A percentile compares a stretch with the other conserved stretches of the same genome.
phyloP scores from a whole-genome alignment of 345 rosid genomes.

The Microcos paniculata region DNA sequence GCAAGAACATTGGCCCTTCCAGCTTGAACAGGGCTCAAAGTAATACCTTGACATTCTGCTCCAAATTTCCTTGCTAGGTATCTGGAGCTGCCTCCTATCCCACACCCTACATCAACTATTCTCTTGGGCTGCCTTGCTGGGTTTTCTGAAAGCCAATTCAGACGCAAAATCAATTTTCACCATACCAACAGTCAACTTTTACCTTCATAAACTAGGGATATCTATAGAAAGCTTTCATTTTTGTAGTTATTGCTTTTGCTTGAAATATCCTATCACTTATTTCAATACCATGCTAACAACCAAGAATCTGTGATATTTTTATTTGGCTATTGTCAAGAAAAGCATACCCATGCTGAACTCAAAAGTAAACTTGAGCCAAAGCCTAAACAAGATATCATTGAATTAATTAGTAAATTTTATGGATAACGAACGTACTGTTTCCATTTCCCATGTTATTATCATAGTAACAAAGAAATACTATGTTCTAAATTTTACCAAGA shows the following conservation, averaged over 20 bases:
- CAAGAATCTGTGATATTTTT: not conserved
- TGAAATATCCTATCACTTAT: not conserved
- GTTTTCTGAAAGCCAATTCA: slow-evolving; percentile 28
- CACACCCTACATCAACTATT: slow-evolving; percentile 93
- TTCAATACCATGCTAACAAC: not conserved
- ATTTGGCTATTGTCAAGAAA: not conserved
- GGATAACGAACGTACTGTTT: too few relatives aligned
- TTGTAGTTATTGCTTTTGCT: not conserved
- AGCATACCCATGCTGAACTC: not conserved
- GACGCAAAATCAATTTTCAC: not conserved
- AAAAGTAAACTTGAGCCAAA: not conserved
- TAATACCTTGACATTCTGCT: slow-evolving; percentile 68
- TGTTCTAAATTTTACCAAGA: not conserved
- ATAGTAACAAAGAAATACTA: too few relatives aligned
- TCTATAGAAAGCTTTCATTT: not conserved
- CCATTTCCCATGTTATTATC: not conserved
- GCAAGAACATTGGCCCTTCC: slow-evolving; percentile 78
- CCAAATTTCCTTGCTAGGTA: slow-evolving; percentile 69
- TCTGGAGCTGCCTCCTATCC: slow-evolving; percentile 94
- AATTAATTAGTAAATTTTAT: too few relatives aligned
- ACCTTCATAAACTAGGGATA: not conserved
- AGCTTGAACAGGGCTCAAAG: slow-evolving; percentile 85
- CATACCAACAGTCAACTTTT: too few relatives aligned
- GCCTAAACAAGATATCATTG: too few relatives aligned
- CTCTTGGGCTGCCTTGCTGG: slow-evolving; percentile 46